Evolutionary conservation across 352 stramenopile genomes (phyloP), one percentile per base, ranked within the genome.

Genomic region (Globisporangium okanoganense): DNA sequence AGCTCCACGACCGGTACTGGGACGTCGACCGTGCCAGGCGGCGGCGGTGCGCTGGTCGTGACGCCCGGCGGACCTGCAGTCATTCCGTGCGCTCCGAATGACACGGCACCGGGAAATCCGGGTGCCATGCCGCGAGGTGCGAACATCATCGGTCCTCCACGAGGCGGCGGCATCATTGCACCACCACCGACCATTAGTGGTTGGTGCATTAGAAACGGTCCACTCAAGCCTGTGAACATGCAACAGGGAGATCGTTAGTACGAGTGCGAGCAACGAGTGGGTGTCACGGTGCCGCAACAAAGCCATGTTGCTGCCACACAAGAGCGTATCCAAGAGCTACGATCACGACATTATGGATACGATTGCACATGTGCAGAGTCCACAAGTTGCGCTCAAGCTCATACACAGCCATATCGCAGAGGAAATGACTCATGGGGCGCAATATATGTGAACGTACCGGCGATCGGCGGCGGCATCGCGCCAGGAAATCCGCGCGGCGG

Each of bases 401-500:
- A 65, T 3, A 10, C 3, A 48, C 10, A 50, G 1, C n/a, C n/a
- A n/a, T n/a, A n/a, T n/a, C n/a, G n/a, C n/a, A n/a, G n/a, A n/a
- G n/a, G n/a, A n/a, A n/a, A n/a, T n/a, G n/a, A n/a, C n/a, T n/a
- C n/a, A n/a, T n/a, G n/a, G n/a, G n/a, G n/a, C n/a, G n/a, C n/a
- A n/a, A n/a, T n/a, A n/a, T n/a, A n/a, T n/a, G 9, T 9, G 6
- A 1, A 36, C 60, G 60, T 31, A 66, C 60, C 61, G 8, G 22
- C 45, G 40, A 56, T 50, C 24, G 55, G 55, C 22, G 62, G 62
- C 31, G 24, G 38, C 25, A 56, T 54, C 4, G 36, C 40, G 16
- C 50, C 60, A 31, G 60, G 48, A 50, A 68, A 68, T 9, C 55
- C 62, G 3, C 62, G 62, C 48, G 62, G 62, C 12, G 62, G 62